Evolutionary conservation across 306 rosid species (phyloP).

Genomic region (Trifolium pratense): DNA sequence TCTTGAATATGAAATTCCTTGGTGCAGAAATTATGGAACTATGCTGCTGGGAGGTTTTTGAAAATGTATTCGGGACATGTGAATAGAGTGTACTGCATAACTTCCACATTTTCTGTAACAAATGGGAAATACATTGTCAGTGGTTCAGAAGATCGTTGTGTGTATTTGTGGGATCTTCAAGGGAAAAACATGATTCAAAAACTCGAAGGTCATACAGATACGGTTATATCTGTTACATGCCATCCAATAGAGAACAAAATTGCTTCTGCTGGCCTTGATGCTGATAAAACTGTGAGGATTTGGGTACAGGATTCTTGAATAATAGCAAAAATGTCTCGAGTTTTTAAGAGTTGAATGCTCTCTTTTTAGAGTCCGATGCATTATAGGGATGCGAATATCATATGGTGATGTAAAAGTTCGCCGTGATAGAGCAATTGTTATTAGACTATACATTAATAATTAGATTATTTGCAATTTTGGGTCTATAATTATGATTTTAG

Average conservation of each 20-base stretch:
- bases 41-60: constrained; percentile 65
- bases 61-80: constrained; percentile 73
- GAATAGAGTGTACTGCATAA: constrained; percentile 70
- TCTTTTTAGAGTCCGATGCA: too few species aligned
- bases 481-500: neutral
- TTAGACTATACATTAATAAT: neutral
- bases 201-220: constrained; percentile 88
- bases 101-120: constrained; percentile 89
- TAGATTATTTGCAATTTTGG: neutral
- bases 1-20: constrained; percentile 29
- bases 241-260: constrained; percentile 87
- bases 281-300: constrained; percentile 76
- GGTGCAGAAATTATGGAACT: constrained; percentile 91
- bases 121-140: constrained; percentile 85
- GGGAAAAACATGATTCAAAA: constrained; percentile 79
- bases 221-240: constrained; percentile 81
- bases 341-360: too few species aligned
- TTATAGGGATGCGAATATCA: neutral
- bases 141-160: constrained; percentile 88
- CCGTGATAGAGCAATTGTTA: neutral
- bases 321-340: too few species aligned
- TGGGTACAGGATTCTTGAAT: constrained; percentile 69
- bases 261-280: constrained; percentile 85
- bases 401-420: neutral
- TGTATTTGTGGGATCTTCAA: constrained; percentile 94